These are phyloP conservation scores for Fusarium verticillioides DNA, from an alignment of 2,329 filamentous ascomycete genomes.

Conservation along the genomic window DNA sequence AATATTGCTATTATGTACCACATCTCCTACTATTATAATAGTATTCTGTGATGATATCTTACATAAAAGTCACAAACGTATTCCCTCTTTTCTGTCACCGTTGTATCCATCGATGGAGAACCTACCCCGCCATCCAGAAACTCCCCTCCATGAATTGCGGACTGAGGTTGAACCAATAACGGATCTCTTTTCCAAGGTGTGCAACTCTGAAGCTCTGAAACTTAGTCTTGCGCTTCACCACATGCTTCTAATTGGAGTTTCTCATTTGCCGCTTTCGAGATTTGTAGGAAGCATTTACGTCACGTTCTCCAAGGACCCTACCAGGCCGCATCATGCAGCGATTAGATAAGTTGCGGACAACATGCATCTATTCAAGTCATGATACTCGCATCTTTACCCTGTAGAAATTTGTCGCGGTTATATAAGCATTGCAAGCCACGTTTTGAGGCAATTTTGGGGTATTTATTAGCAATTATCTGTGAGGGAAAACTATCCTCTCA, in stretches of 20 bases:
- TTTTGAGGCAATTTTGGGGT: background rate
- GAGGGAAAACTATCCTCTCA: background rate
- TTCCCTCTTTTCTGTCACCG: background rate
- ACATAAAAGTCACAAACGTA: background rate
- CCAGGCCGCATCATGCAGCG: slow-evolving; percentile 22
- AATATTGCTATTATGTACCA: background rate
- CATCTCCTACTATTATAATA: background rate
- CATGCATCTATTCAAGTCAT: background rate
- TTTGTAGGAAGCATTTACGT: background rate
- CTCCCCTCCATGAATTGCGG: background rate
- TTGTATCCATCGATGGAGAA: background rate
- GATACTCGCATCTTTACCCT: background rate
- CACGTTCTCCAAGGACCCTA: too few relatives aligned
- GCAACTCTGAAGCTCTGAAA: slow-evolving; percentile 37
- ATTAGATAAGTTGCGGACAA: slow-evolving; percentile 20
- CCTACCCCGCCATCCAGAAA: slow-evolving; percentile 30
- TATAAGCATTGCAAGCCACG: background rate
- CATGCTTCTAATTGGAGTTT: slow-evolving; percentile 32
- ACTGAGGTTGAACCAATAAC: slow-evolving; percentile 44
- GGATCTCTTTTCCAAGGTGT: slow-evolving; percentile 40
- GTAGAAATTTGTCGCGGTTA: background rate
- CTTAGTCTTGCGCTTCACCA: slow-evolving; percentile 22
- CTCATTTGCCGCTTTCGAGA: slow-evolving; percentile 30
- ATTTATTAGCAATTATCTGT: background rate
- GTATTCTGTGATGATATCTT: background rate